phyloP scores from a whole-genome alignment of 495 filamentous ascomycete genomes.

The Talaromyces stipitatus region DNA sequence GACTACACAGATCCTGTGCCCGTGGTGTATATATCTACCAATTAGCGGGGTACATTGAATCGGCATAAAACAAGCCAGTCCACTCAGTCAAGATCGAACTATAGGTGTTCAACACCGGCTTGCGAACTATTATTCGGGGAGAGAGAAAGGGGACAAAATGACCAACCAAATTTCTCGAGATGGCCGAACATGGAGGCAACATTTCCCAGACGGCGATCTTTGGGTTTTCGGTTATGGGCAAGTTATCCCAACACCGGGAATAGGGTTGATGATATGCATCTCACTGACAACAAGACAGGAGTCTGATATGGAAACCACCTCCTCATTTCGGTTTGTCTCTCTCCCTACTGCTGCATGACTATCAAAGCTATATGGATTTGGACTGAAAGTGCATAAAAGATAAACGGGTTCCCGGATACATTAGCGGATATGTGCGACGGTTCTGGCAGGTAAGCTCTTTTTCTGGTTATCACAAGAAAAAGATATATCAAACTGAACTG shows the following conservation, averaged over 20 bases:
- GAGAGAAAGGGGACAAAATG: background rate
- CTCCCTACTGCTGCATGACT: background rate
- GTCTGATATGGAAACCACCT: conserved; percentile 96
- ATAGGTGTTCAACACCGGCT: too few species aligned
- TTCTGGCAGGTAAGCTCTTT: conserved; percentile 84
- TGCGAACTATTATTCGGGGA: background rate
- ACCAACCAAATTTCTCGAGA: conserved; percentile 12
- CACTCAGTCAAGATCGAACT: too few species aligned
- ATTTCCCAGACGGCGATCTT: conserved; percentile 52
- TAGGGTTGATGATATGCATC: background rate
- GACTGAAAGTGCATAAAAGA: conserved; percentile 43
- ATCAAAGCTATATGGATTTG: background rate
- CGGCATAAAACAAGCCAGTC: too few species aligned
- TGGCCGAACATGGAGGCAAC: conserved; percentile 33
- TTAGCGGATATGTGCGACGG: conserved; percentile 86
- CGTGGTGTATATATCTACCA: too few species aligned
- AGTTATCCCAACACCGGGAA: conserved; percentile 14
- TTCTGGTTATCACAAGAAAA: conserved; percentile 29
- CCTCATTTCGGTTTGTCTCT: conserved; percentile 75
- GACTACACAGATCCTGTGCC: background rate
- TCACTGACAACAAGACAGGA: conserved; percentile 42
- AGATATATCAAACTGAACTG: background rate
- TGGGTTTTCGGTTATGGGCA: conserved; percentile 94
- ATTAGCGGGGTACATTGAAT: background rate
- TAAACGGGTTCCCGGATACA: conserved; percentile 78